Evolutionary conservation across 257 asterid genomes (phyloP), one percentile per base, ranked within the genome.

Genomic region (Anisodus tanguticus): DNA sequence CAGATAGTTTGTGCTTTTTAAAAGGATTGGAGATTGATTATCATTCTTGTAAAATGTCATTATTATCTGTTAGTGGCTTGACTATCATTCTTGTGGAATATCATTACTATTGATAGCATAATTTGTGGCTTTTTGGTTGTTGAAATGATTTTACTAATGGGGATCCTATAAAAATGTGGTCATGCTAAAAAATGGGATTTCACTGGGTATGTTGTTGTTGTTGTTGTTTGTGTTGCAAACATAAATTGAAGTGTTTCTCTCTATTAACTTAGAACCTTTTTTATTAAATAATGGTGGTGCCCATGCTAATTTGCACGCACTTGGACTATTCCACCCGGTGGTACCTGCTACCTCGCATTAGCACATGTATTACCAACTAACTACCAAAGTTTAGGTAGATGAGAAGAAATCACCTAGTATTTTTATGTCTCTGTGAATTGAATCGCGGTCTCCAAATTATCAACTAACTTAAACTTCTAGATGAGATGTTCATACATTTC

Each of bases 211-310:
- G 26, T 22, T 22, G 26, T 22, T 22, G 26, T 22, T 22, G 26
- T 22, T 22, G n/a, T 43, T n/a, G 79, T n/a, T 45, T 71, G 17
- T n/a, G 58, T 0, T 45, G 79, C 58, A 45, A 71, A 45, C 15
- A 71, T n/a, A 45, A 43, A 71, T 45, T 71, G 58, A 45, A 70
- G 57, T 70, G n/a, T 71, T 17, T 71, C 58, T 71, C 58, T 71
- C 5, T 17, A 45, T n/a, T 71, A 45, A 71, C 79, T 71, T 45
- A 3, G 55, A 71, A 7, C 79, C n/a, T n/a, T 71, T 43, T 35
- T 2, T 66, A 22, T 41, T 71, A 43, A 9, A 10, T 22, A 22
- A n/a, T 9, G 58, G 16, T 45, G 79, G 39, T 71, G 47, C 17
- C 19, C 47, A 16, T 45, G 17, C 17, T 71, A 71, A 37, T 43